Evolutionary conservation across 164 flowering plant species (phyloP), one percentile per base, ranked within the genome.

Genomic region (Platanus orientalis): DNA sequence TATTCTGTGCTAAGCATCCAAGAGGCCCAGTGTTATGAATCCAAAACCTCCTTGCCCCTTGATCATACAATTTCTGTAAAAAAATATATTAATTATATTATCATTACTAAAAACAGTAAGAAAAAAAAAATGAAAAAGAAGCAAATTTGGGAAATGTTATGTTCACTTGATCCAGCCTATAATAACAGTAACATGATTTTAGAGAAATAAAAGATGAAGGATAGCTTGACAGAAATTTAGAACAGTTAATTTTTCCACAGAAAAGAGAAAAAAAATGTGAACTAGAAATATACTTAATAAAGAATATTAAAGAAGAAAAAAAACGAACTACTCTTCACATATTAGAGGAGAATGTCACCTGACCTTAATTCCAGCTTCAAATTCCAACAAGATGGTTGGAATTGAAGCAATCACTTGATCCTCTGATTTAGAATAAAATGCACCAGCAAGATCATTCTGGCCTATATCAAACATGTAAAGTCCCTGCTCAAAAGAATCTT

Each of bases 401-500:
- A 95, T 88, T 23, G 83, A 78, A 49, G 94, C 97, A 61, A 91
- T 58, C 23, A 95, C 70, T 80, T 91, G 96, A 77, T 95, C 97
- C 28, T 84, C 81, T 21, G 96, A 56, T 66, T 89, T 85, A 66
- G 90, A 84, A 55, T 88, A 89, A 70, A 95, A 95, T 57, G 89
- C 94, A 48, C 88, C 90, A 16, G 92, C 96, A 23, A 95, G 81
- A 78, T 95, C 99, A 73, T 95, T 95, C 78, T 91, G 99, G 61
- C 97, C 97, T 55, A 95, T 85, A 67, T 95, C 99, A 44, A 95
- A 86, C 89, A 80, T 91, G 79, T 88, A 95, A 16, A 95, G 84
- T 23, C 80, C 96, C 69, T 78, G 83, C 34, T 27, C 58, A 58
- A 95, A 95, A 59, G 57, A 80, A 26, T 82, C 82, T 71, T 71